Evolutionary conservation across 306 rosid genomes (phyloP).

Genomic region (Dalbergia oliveri): DNA sequence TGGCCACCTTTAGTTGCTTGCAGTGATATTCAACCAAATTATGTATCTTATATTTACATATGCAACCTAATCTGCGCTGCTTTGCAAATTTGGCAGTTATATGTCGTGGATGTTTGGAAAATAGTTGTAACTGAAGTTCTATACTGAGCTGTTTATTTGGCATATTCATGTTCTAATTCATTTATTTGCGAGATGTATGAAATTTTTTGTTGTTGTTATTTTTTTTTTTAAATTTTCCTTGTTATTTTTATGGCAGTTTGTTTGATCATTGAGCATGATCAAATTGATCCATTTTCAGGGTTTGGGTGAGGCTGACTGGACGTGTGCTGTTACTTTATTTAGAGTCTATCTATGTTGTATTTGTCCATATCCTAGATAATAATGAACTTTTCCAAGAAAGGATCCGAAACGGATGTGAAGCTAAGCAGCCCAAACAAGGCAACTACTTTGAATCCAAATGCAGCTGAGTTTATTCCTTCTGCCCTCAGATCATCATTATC

Average conservation of each 20-base stretch:
- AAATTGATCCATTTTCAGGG: conserved; percentile 56
- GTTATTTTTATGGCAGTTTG: conserved; percentile 29
- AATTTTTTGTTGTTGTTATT: neutral
- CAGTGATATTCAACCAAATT: neutral
- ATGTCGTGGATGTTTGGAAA: conserved; percentile 2
- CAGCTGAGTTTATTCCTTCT: conserved; percentile 81
- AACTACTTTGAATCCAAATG: conserved; percentile 79
- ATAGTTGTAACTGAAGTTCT: neutral
- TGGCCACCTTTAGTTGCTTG: conserved; percentile 3
- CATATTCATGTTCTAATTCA: neutral
- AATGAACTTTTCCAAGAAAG: conserved; percentile 82
- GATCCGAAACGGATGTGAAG: conserved; percentile 56
- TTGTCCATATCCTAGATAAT: conserved; percentile 52
- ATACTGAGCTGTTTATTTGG: conserved; percentile 10
- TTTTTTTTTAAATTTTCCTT: no score
- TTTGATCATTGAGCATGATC: conserved; percentile 26
- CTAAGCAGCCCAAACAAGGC: conserved; percentile 61
- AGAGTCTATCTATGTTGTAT: conserved; percentile 8
- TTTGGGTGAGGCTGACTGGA: conserved; percentile 72
- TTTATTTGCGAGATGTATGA: conserved; percentile 6
- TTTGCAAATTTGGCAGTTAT: neutral
- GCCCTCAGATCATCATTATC: conserved; percentile 68
- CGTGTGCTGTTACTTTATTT: conserved; percentile 21
- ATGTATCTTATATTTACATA: neutral
- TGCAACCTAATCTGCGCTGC: neutral